Conservation (phyloP, 768 basidiomycete species). For the Mycena floridula region DNA sequence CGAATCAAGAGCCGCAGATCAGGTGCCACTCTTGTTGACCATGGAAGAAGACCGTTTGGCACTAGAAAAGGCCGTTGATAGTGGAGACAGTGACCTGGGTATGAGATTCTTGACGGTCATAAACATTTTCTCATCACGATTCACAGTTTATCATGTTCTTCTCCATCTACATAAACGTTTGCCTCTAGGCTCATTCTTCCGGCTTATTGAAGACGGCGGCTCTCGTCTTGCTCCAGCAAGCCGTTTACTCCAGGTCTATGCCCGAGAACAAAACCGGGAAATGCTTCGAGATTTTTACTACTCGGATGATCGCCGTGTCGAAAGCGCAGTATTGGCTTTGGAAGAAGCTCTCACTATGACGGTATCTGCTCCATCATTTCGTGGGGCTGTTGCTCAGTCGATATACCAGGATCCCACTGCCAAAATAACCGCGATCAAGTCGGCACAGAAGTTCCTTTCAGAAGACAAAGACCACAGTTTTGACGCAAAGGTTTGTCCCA, state of each 20-base stretch:
- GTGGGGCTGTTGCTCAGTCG: background rate
- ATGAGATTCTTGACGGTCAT: slow-evolving; percentile 15
- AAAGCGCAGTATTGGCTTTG: slow-evolving; percentile 84
- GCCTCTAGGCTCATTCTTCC: slow-evolving; percentile 88
- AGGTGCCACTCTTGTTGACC: slow-evolving; percentile 84
- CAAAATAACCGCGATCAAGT: slow-evolving; percentile 64
- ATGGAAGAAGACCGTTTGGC: slow-evolving; percentile 96
- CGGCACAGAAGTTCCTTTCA: slow-evolving; percentile 88
- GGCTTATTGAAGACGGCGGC: slow-evolving; percentile 88
- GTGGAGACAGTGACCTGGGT: slow-evolving; percentile 95
- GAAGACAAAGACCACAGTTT: slow-evolving; percentile 91
- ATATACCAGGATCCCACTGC: slow-evolving; percentile 60
- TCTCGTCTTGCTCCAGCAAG: slow-evolving; percentile 67
- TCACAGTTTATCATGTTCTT: slow-evolving; percentile 86
- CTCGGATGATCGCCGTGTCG: slow-evolving; percentile 91
- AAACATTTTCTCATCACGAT: background rate
- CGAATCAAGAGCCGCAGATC: slow-evolving; percentile 82
- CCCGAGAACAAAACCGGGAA: slow-evolving; percentile 82
- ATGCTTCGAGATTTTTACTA: slow-evolving; percentile 97
- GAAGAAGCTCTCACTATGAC: slow-evolving; percentile 70
- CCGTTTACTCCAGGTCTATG: slow-evolving; percentile 82
- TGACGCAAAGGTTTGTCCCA: slow-evolving; percentile 74
- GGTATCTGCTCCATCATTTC: slow-evolving; percentile 30
- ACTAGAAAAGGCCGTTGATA: slow-evolving; percentile 83
- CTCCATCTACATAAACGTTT: slow-evolving; percentile 81